These are phyloP conservation scores for Syzygium oleosum DNA, from an alignment of 345 rosid genomes.

Conservation along the genomic window DNA sequence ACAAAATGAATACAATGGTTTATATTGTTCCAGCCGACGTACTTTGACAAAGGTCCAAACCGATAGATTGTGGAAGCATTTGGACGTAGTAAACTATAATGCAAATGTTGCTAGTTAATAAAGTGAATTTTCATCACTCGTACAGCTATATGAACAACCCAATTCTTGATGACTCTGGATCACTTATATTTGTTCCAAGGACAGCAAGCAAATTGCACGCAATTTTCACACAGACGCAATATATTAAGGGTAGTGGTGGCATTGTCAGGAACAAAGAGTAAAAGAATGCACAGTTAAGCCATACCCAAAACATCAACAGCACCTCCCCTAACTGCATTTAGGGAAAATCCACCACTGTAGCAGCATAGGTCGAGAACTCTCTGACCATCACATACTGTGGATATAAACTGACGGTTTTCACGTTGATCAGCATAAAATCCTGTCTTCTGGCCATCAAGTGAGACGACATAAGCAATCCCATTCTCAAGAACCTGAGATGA, in stretches of 20 bases:
- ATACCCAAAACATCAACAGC: conserved; percentile 55
- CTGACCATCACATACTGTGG: conserved; percentile 55
- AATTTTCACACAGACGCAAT: background rate
- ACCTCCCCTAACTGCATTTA: conserved; percentile 70
- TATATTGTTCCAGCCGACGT: background rate
- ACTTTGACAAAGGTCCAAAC: background rate
- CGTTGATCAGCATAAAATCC: conserved; percentile 94
- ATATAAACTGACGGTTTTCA: conserved; percentile 60
- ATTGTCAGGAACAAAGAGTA: background rate
- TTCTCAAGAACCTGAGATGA: conserved; percentile 60
- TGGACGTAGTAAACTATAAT: background rate
- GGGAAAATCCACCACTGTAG: conserved; percentile 86
- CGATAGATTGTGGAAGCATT: background rate
- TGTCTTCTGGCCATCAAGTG: conserved; percentile 77
- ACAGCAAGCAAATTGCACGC: background rate
- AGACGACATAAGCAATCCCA: conserved; percentile 59
- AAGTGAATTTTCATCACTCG: background rate
- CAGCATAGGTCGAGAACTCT: conserved; percentile 86
- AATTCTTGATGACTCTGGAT: background rate
- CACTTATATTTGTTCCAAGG: background rate
- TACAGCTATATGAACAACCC: background rate
- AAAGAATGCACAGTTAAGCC: background rate
- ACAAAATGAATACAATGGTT: background rate
- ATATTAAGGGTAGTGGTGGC: background rate
- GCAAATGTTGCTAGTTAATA: background rate